phyloP scores from a whole-genome alignment of 176 grass and related monocot genomes.

The Hsuehochloa calcarea region DNA sequence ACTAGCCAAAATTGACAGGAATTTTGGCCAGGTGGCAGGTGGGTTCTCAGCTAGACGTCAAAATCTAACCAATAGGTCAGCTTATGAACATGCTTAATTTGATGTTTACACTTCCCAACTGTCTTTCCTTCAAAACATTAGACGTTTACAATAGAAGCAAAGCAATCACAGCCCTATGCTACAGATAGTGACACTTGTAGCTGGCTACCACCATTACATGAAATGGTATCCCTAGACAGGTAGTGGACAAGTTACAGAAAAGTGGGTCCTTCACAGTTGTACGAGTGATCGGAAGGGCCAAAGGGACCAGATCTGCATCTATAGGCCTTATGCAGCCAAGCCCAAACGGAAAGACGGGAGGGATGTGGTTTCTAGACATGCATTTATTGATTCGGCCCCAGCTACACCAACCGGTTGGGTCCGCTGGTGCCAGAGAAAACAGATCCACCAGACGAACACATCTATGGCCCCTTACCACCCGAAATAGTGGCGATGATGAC shows the following conservation, averaged over 20 bases:
- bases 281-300: conserved; percentile 46
- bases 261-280: conserved; percentile 52
- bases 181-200: conserved; percentile 18
- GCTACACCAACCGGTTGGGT: conserved; percentile 38
- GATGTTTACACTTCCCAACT: background rate
- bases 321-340: conserved; percentile 54
- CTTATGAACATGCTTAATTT: background rate
- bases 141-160: conserved; percentile 3
- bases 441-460: conserved; percentile 54
- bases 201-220: conserved; percentile 37
- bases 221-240: conserved; percentile 41
- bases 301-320: conserved; percentile 68
- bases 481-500: conserved; percentile 33
- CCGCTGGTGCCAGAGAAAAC: conserved; percentile 48
- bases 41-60: background rate
- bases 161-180: background rate
- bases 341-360: conserved; percentile 43
- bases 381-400: conserved; percentile 55
- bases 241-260: conserved; percentile 51
- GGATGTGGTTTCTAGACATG: conserved; percentile 52
- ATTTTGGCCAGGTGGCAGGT: background rate
- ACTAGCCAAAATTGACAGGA: background rate
- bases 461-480: conserved; percentile 35
- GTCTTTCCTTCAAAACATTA: background rate
- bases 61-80: background rate